Percentiles rank a stretch among this genome's conserved stretches.
Evolutionary conservation across 2,329 filamentous ascomycete species (phyloP).

Genomic region (Fusarium devonianum): DNA sequence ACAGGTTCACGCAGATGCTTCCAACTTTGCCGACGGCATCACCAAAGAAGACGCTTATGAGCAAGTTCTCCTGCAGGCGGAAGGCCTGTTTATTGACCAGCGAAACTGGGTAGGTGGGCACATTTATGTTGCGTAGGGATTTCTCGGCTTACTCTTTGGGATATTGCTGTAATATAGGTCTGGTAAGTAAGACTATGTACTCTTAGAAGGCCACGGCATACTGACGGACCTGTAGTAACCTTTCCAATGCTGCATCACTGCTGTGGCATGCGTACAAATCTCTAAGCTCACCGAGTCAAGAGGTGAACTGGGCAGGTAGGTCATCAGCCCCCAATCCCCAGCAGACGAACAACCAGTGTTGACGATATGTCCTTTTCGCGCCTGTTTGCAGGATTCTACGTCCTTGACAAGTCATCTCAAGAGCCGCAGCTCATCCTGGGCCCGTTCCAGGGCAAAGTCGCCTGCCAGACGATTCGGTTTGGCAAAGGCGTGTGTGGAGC

Average conservation of each 20-base stretch:
- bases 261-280: constrained; percentile 84
- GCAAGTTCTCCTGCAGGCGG: constrained; percentile 75
- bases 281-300: constrained; percentile 67
- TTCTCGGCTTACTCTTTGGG: constrained; percentile 24
- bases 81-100: constrained; percentile 74
- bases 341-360: constrained; percentile 9
- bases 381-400: constrained; percentile 74
- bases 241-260: constrained; percentile 76
- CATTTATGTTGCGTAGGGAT: constrained; percentile 1
- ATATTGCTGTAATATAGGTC: constrained; percentile 28
- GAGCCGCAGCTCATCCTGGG: constrained; percentile 72
- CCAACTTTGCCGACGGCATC: constrained; percentile 71
- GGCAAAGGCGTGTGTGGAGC: constrained; percentile 78
- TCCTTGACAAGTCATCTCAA: constrained; percentile 60
- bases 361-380: constrained; percentile 8
- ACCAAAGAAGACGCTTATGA: constrained; percentile 76
- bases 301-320: constrained; percentile 79
- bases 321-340: constrained; percentile 1
- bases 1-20: constrained; percentile 80
- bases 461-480: constrained; percentile 79
- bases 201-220: neutral
- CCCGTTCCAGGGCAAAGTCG: constrained; percentile 81
- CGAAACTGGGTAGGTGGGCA: constrained; percentile 78
- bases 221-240: constrained; percentile 63
- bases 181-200: constrained; percentile 31